Conservation (phyloP, 164 flowering plant genomes). For the Umbellularia californica region DNA sequence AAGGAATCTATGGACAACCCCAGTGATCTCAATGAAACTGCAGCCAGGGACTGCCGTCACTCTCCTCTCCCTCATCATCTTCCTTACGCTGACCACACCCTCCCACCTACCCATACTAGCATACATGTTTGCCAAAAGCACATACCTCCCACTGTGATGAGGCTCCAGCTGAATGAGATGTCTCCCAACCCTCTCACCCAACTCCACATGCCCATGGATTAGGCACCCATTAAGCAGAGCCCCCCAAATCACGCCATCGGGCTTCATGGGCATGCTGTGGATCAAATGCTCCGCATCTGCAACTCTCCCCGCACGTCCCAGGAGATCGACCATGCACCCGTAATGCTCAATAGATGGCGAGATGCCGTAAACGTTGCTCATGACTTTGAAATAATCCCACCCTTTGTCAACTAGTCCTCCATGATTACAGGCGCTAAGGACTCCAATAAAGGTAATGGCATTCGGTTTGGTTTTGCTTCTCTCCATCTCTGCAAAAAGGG, state of each 20-base stretch:
- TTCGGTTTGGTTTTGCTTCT: conserved; percentile 11
- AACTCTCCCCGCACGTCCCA: conserved; percentile 14
- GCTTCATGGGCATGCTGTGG: conserved; percentile 17
- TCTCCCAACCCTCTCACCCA: conserved; percentile 16
- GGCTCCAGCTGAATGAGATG: conserved; percentile 17
- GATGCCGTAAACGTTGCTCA: conserved; percentile 7
- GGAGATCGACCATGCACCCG: conserved; percentile 20
- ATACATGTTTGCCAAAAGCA: conserved; percentile 16
- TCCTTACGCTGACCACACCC: conserved; percentile 13
- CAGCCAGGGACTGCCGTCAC: conserved; percentile 11
- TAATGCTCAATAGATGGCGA: conserved; percentile 17
- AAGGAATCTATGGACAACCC: conserved; percentile 13
- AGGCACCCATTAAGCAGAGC: conserved; percentile 18
- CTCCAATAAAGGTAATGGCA: conserved; percentile 13
- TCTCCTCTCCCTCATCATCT: conserved; percentile 16
- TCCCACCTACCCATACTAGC: conserved; percentile 16
- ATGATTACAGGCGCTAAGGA: conserved; percentile 17
- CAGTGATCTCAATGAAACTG: conserved; percentile 13
- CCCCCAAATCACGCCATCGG: conserved; percentile 13
- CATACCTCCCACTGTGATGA: conserved; percentile 19
- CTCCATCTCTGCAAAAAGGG: conserved; percentile 12
- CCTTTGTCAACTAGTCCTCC: conserved; percentile 16
- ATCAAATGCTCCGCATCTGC: conserved; percentile 14
- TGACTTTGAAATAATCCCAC: conserved; percentile 11
- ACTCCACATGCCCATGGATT: conserved; percentile 13